Evolutionary conservation across 345 rosid species (phyloP).

Genomic region (Punica granatum): DNA sequence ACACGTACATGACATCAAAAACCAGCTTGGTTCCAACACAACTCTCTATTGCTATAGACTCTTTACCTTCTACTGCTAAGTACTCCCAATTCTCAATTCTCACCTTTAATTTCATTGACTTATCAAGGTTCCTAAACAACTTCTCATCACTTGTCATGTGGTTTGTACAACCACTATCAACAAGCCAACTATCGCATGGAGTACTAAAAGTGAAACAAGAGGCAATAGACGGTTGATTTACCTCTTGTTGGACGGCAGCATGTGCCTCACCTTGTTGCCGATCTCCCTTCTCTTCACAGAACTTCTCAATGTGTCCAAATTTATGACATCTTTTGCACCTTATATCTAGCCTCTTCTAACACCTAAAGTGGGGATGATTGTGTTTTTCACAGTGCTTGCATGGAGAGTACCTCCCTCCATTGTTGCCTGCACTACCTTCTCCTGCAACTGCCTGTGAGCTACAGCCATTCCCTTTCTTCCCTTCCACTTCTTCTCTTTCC

Average conservation of each 20-base stretch:
- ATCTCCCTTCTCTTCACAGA: not conserved
- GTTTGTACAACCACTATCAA: conserved; percentile 3
- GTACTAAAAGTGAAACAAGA: not conserved
- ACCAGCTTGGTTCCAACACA: not conserved
- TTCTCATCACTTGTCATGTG: not conserved
- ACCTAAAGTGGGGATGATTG: not conserved
- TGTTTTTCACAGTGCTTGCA: not conserved
- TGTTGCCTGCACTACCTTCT: not conserved
- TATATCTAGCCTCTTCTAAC: not conserved
- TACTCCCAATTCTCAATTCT: not conserved
- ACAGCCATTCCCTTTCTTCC: not conserved
- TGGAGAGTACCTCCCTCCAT: too few relatives aligned
- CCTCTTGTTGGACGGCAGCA: not conserved
- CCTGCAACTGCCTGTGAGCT: not conserved
- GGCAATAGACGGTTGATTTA: not conserved
- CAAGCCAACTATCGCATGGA: not conserved
- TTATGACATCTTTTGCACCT: not conserved
- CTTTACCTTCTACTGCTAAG: not conserved
- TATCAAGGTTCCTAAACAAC: not conserved
- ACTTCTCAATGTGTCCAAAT: not conserved
- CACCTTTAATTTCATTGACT: not conserved
- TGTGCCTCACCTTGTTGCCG: not conserved
- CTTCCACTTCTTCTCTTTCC: not conserved
- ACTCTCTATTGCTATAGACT: not conserved
- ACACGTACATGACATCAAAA: conserved; percentile 7